A percentile compares a stretch with the other conserved stretches of the same genome.
Evolutionary conservation across 78 protist genomes (phyloP).

Genomic region (Anaeramoeba ignava): DNA sequence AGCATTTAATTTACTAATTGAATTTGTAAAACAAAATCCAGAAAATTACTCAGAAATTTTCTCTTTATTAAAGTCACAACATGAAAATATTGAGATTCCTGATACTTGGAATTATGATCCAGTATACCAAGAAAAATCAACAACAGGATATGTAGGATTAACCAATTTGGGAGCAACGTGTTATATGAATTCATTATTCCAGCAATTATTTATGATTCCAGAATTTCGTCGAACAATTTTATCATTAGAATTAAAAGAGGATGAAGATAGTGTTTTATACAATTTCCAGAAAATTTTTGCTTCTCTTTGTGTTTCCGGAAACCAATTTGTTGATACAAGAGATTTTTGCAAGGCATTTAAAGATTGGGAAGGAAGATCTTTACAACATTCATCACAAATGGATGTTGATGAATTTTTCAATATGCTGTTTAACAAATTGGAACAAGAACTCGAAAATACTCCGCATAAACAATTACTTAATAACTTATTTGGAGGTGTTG

Average conservation of each 20-base stretch:
- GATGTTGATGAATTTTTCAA: not conserved
- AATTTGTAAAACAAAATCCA: not conserved
- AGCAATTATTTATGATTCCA: slow-evolving; percentile 3
- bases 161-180: not conserved
- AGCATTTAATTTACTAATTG: not conserved
- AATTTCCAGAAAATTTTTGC: not conserved
- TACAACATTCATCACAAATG: not conserved
- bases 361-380: not conserved
- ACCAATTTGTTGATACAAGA: not conserved
- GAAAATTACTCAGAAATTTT: not conserved
- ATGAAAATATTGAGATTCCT: not conserved
- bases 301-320: not conserved
- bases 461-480: not conserved
- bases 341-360: not conserved
- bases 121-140: not conserved
- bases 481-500: not conserved
- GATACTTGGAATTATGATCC: not conserved
- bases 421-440: not conserved
- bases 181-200: not conserved
- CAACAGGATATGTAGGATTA: not conserved
- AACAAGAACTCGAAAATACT: not conserved
- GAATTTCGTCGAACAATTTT: not conserved
- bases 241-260: not conserved
- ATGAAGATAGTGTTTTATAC: not conserved
- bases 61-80: not conserved